Conservation (phyloP, 192 early-diverging fungal species). For the Umbelopsis ramanniana region DNA sequence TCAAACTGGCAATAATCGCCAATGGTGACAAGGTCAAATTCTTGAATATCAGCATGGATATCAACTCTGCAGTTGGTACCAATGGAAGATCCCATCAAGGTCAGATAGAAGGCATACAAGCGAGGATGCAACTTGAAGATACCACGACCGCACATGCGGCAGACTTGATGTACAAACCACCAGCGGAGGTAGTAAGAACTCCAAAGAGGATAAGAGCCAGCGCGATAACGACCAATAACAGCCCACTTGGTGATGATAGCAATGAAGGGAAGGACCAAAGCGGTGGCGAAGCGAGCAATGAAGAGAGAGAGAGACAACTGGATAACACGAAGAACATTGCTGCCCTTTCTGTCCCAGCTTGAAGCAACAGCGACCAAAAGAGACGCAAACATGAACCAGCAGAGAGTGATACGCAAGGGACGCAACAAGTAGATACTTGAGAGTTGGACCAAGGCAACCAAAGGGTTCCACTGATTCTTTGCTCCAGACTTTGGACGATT, state of each 20-base stretch:
- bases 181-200: slow-evolving; percentile 48
- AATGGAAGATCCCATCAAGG: slow-evolving; percentile 43
- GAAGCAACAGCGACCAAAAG: slow-evolving; percentile 24
- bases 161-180: slow-evolving; percentile 47
- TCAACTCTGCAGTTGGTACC: slow-evolving; percentile 38
- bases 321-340: slow-evolving; percentile 11
- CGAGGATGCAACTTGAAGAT: slow-evolving; percentile 33
- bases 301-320: slow-evolving; percentile 22
- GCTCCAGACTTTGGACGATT: slow-evolving; percentile 23
- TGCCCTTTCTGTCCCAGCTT: neutral
- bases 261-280: slow-evolving; percentile 40
- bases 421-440: slow-evolving; percentile 30
- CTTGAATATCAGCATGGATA: slow-evolving; percentile 38
- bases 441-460: slow-evolving; percentile 27
- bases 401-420: slow-evolving; percentile 35
- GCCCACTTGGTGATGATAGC: slow-evolving; percentile 46
- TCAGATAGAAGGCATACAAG: slow-evolving; percentile 31
- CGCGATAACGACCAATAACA: slow-evolving; percentile 48
- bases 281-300: slow-evolving; percentile 15
- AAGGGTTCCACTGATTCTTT: slow-evolving; percentile 17
- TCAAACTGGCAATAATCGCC: slow-evolving; percentile 43
- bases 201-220: slow-evolving; percentile 49
- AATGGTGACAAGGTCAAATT: slow-evolving; percentile 52
- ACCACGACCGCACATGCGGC: slow-evolving; percentile 33
- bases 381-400: slow-evolving; percentile 33